A percentile compares a stretch with the other conserved stretches of the same genome.
Conservation (phyloP, 768 basidiomycete genomes). For the Boletellus emodensis region DNA sequence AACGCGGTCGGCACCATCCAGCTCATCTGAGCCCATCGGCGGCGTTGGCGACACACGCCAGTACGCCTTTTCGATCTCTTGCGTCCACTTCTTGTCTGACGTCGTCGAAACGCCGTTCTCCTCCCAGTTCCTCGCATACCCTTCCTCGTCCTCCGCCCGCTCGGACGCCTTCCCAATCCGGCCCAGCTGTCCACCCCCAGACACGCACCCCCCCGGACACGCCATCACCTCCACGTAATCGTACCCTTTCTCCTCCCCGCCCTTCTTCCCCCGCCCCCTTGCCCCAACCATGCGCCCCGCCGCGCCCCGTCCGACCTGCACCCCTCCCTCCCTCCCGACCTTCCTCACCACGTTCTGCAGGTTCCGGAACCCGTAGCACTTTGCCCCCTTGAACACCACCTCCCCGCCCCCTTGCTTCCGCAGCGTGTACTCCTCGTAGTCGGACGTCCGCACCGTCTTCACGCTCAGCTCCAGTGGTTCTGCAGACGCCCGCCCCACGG, state of each 20-base stretch:
- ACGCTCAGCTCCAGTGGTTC: slow-evolving; percentile 48
- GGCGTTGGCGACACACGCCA: slow-evolving; percentile 58
- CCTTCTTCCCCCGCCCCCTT: slow-evolving; percentile 31
- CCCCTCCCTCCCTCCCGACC: slow-evolving; percentile 80
- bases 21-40: slow-evolving; percentile 23
- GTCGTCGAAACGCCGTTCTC: slow-evolving; percentile 43
- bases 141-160: slow-evolving; percentile 54
- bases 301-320: slow-evolving; percentile 68
- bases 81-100: slow-evolving; percentile 74
- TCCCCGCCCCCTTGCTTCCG: slow-evolving; percentile 42
- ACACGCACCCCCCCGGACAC: slow-evolving; percentile 95
- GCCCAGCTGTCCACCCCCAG: slow-evolving; percentile 84
- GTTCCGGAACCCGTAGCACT: slow-evolving; percentile 96
- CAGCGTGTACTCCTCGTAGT: slow-evolving; percentile 74
- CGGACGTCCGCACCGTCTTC: slow-evolving; percentile 63
- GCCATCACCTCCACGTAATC: slow-evolving; percentile 99
- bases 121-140: slow-evolving; percentile 60
- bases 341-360: slow-evolving; percentile 94
- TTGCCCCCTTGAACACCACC: slow-evolving; percentile 86
- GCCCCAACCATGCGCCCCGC: slow-evolving; percentile 41
- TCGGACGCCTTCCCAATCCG: slow-evolving; percentile 17
- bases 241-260: slow-evolving; percentile 47
- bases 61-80: slow-evolving; percentile 76
- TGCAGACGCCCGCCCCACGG: slow-evolving; percentile 41
- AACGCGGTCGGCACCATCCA: slow-evolving; percentile 33